Percentiles rank a stretch among this genome's conserved stretches.
phyloP scores from a whole-genome alignment of 345 rosid genomes.

The Moringa oleifera region DNA sequence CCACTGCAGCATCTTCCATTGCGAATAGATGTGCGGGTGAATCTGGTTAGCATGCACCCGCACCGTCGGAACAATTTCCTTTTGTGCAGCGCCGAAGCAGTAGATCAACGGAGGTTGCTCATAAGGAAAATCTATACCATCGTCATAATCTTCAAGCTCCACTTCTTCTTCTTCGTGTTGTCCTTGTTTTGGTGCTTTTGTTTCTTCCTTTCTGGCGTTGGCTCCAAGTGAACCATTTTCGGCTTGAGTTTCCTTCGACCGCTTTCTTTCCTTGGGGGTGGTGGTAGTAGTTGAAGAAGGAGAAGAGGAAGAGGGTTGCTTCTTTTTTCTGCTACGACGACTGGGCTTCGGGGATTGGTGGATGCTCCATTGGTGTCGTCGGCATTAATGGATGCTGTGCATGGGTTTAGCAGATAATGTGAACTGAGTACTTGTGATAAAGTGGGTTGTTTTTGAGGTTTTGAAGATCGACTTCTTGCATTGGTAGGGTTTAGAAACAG shows the following conservation, averaged over 20 bases:
- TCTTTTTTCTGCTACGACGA: slow-evolving; percentile 65
- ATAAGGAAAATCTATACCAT: slow-evolving; percentile 67
- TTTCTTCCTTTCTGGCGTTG: slow-evolving; percentile 11
- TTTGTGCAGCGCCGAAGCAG: slow-evolving; percentile 82
- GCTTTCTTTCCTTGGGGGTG: slow-evolving; percentile 19
- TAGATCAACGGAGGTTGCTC: slow-evolving; percentile 75
- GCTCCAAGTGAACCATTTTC: slow-evolving; percentile 15
- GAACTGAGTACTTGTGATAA: neutral
- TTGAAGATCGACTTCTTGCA: slow-evolving; percentile 1
- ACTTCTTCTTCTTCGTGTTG: slow-evolving; percentile 11
- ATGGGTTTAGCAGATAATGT: slow-evolving; percentile 7
- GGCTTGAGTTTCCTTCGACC: slow-evolving; percentile 18
- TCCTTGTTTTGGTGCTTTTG: slow-evolving; percentile 2
- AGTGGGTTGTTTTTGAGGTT: neutral
- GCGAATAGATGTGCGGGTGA: slow-evolving; percentile 83
- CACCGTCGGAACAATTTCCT: slow-evolving; percentile 81
- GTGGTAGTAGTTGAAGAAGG: slow-evolving; percentile 19
- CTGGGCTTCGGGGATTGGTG: slow-evolving; percentile 46
- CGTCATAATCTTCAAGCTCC: slow-evolving; percentile 52
- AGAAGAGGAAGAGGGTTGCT: slow-evolving; percentile 18
- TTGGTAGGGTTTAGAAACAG: slow-evolving; percentile 18
- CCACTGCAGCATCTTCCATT: slow-evolving; percentile 96
- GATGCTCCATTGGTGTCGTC: slow-evolving; percentile 33
- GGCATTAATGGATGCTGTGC: slow-evolving; percentile 34
- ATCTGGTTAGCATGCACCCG: slow-evolving; percentile 66